Conservation (phyloP, 2,329 filamentous ascomycete genomes). For the Cryphonectria parasitica region DNA sequence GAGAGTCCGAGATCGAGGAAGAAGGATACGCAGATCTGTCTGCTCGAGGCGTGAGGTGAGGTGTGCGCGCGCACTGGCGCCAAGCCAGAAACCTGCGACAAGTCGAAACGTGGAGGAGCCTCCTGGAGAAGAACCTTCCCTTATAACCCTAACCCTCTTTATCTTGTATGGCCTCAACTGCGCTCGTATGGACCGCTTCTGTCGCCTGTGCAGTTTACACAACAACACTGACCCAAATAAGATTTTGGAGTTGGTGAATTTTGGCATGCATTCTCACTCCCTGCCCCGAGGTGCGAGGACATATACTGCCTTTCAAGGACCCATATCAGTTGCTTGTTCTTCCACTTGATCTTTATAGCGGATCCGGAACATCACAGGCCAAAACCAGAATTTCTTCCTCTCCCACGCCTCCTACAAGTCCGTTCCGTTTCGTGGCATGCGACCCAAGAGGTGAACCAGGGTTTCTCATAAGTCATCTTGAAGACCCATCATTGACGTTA, state of each 20-base stretch:
- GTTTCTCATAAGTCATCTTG: too few relatives aligned
- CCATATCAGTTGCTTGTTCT: neutral
- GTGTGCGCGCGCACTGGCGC: neutral
- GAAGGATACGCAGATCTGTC: neutral
- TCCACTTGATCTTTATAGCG: neutral
- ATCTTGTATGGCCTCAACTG: neutral
- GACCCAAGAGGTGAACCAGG: too few relatives aligned
- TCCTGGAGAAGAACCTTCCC: neutral
- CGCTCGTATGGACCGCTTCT: neutral
- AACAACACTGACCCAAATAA: too few relatives aligned
- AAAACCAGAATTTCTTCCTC: too few relatives aligned
- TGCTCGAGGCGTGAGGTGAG: neutral
- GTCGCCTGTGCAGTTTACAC: too few relatives aligned
- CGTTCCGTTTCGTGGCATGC: too few relatives aligned
- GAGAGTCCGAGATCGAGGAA: neutral
- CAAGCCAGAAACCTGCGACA: neutral
- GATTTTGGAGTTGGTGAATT: too few relatives aligned
- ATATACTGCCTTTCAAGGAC: neutral
- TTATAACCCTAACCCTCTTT: neutral
- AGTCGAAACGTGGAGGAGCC: neutral
- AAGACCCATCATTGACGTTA: too few relatives aligned
- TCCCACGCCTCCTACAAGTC: too few relatives aligned
- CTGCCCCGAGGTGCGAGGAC: neutral
- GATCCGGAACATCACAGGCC: too few relatives aligned
- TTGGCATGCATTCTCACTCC: too few relatives aligned